Percentiles rank a stretch among this genome's conserved stretches.
phyloP scores from a whole-genome alignment of 129 eudicot species.

The Logfia minima region DNA sequence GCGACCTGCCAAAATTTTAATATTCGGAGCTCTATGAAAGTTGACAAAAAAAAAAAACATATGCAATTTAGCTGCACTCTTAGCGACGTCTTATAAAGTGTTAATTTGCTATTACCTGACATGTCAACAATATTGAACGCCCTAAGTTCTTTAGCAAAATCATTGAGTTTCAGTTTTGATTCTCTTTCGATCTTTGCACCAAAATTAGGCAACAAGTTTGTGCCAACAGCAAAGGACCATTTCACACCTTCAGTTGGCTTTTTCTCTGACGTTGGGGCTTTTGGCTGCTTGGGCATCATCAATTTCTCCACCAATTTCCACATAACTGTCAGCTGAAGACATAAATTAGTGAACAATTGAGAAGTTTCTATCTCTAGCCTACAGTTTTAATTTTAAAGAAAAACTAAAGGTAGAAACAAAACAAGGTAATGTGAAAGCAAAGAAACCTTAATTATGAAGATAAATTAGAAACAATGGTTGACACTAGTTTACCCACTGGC shows the following conservation, averaged over 20 bases:
- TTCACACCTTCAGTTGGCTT: slow-evolving; percentile 56
- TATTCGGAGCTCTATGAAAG: not conserved
- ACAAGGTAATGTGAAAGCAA: not conserved
- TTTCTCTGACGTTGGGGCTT: slow-evolving; percentile 45
- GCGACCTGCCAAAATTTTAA: slow-evolving; percentile 55
- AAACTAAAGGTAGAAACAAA: not conserved
- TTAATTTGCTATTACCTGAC: slow-evolving; percentile 63
- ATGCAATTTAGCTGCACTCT: not conserved
- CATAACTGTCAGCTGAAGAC: slow-evolving; percentile 88
- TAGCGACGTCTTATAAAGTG: not conserved
- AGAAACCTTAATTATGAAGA: not conserved
- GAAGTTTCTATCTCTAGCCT: slow-evolving; percentile 22
- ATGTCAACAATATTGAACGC: slow-evolving; percentile 61
- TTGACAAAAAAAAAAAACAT: not conserved
- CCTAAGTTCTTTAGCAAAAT: slow-evolving; percentile 85
- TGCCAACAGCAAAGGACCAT: slow-evolving; percentile 87
- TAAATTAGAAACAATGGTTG: not conserved
- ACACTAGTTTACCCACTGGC: not conserved
- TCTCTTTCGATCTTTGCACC: slow-evolving; percentile 67
- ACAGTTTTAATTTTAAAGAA: not conserved
- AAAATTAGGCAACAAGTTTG: slow-evolving; percentile 55
- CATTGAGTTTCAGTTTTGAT: slow-evolving; percentile 58
- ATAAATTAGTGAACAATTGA: slow-evolving; percentile 55
- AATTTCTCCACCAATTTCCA: slow-evolving; percentile 81
- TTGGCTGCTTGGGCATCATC: slow-evolving; percentile 57